Percentiles rank a stretch among this genome's conserved stretches.
These are phyloP conservation scores for Coix lacrymajobi DNA, from an alignment of 176 grass and related monocot species.

Conservation along the genomic window DNA sequence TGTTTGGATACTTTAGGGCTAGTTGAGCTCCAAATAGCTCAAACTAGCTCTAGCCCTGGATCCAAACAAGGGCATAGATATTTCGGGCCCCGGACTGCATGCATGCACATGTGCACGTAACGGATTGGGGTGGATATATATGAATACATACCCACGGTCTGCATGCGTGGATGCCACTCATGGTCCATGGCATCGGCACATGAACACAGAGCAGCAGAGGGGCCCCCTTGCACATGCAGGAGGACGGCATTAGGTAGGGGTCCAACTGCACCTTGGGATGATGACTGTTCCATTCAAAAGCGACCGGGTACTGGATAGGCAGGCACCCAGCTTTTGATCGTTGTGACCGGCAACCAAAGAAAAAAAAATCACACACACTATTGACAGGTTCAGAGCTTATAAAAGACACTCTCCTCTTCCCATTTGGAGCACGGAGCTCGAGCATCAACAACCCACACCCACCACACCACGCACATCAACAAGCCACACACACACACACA, in stretches of 20 bases:
- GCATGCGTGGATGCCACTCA: conserved; percentile 26
- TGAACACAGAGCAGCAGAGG: conserved; percentile 2
- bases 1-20: too few species aligned
- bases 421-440: conserved; percentile 35
- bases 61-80: too few species aligned
- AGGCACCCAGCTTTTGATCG: conserved; percentile 17
- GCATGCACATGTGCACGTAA: too few species aligned
- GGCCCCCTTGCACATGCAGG: conserved; percentile 31
- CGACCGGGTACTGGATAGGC: conserved; percentile 14
- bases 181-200: too few species aligned
- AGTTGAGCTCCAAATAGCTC: too few species aligned
- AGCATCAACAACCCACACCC: conserved; percentile 21
- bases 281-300: conserved; percentile 58
- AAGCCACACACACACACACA: not conserved
- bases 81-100: too few species aligned
- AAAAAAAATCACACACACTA: not conserved
- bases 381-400: conserved; percentile 35
- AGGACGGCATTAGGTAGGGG: conserved; percentile 9
- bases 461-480: not conserved
- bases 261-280: conserved; percentile 4
- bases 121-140: conserved; percentile 13
- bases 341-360: not conserved
- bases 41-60: too few species aligned
- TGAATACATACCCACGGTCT: not conserved
- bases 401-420: conserved; percentile 39